Percentiles rank a stretch among this genome's conserved stretches.
These are phyloP conservation scores for Cercospora sojina DNA, from an alignment of 2,329 filamentous ascomycete species.

Conservation along the genomic window DNA sequence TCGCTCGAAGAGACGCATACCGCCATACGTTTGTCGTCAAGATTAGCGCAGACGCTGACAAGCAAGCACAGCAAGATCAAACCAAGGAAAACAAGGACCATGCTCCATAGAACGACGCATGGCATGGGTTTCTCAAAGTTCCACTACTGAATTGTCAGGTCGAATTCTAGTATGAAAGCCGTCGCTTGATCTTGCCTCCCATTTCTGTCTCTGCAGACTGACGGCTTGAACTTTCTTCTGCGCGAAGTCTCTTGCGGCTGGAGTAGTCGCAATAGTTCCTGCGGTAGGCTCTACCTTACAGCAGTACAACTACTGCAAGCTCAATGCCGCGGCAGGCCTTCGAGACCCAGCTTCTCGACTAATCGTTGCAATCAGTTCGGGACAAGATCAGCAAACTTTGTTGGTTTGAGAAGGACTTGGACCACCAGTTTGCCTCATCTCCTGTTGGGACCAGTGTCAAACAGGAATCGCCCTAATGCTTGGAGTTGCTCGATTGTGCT, in stretches of 20 bases:
- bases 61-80: too few species aligned
- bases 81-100: too few species aligned
- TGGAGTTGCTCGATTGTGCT: not conserved
- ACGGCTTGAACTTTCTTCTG: not conserved
- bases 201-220: not conserved
- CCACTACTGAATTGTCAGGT: too few species aligned
- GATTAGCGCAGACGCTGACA: too few species aligned
- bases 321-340: not conserved
- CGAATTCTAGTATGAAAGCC: not conserved
- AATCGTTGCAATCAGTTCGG: not conserved
- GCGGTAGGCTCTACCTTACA: not conserved
- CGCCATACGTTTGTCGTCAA: too few species aligned
- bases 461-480: not conserved
- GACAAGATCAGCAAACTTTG: not conserved
- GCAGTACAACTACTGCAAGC: not conserved
- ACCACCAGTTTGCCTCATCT: not conserved
- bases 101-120: too few species aligned
- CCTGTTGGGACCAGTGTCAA: not conserved
- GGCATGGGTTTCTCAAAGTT: too few species aligned
- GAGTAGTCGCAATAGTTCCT: not conserved
- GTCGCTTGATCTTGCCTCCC: not conserved
- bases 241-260: not conserved
- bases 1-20: not conserved
- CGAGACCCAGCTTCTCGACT: not conserved
- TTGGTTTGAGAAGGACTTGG: not conserved